Base-by-base conservation (phyloP, 768 basidiomycete species). In the Termitomyces titanicus region DNA sequence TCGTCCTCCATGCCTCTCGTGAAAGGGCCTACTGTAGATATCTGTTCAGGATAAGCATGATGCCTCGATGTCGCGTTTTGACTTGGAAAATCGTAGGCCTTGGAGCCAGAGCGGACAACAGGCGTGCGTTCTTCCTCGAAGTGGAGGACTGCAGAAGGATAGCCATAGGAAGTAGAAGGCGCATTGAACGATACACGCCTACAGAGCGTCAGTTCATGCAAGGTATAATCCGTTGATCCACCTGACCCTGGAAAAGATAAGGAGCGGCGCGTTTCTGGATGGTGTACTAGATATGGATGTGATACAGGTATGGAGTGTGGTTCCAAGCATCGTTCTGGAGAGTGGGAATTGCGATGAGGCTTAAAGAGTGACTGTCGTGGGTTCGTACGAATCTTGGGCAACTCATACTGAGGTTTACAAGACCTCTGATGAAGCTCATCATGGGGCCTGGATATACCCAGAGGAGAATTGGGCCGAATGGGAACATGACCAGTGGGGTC, bases 1-100 rank as follows among this genome's bases (percentile, higher is more conserved):
- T 64, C 57, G n/a, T 54, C 60, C 5, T 63, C 60, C n/a, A 31
- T 31, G 31, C n/a, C 18, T 33, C 24, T 44, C 34, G 46, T 38
- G 1, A 53, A 29, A 15, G 39, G 15, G n/a, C 51, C 44, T 18
- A 40, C 29, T 18, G 58, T 58, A 7, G 49, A 59, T n/a, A 63
- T 47, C 18, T 59, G 57, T 22, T 29, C 20, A 2, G 46, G 54
- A 51, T 54, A 61, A 29, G 37, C 27, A 29, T 49, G 34, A 13
- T 51, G 46, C 38, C 47, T 40, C 17, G 31, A 42, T 1, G 33
- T 10, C 22, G n/a, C 52, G 15, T 47, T 42, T 17, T 38, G 24
- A 25, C 44, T 40, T 27, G 52, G 22, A n/a, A 39, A 33, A 20
- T n/a, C 47, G 29, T 54, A 47, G 37, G 15, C 35, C 27, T 35